Evolutionary conservation across 2,329 filamentous ascomycete genomes (phyloP), one percentile per base, ranked within the genome.

Genomic region (Plectosphaerella cucumerina): DNA sequence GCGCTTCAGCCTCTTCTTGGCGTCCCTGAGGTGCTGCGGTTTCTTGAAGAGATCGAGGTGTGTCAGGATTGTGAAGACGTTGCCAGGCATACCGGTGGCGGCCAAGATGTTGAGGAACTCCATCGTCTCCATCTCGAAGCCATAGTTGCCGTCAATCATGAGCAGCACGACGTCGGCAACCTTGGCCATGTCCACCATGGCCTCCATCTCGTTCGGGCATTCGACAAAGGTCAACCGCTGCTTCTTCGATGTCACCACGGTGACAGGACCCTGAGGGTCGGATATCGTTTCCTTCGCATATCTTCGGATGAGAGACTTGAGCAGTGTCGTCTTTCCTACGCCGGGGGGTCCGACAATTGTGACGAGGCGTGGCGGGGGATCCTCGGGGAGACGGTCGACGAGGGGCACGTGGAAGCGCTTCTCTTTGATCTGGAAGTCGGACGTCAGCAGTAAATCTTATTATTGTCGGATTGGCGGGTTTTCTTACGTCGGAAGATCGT

Each of bases 41-140:
- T 97, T 97, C 64, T 86, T 84, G 76, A 99, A 99, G 14, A 99
- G 76, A 66, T 99, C 94, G 54, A 99, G 77, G 75, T 99, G 95
- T 15, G 94, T 97, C 43, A 99, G 80, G 51, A 99, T 92, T 48
- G 94, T 94, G 65, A 99, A 97, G 35, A 99, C 92, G 62, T 99
- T 99, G 58, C 94, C 93, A 0, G 95, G 94, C 93, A 99, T 97
- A 68, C 94, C 94, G 26, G 89, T 96, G 3, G 90, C 84, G n/a
- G 89, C 87, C 47, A 99, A 76, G 17, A 97, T 86, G 61, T 97
- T 97, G 64, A 99, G 75, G 55, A 99, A 99, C 71, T 99, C 94
- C 94, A 99, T 99, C 0, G 94, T 99, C 78, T 99, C 94, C 94
- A 99, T 99, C 72, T 99, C 94, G 65, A 99, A 99, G 14, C 94